phyloP scores from a whole-genome alignment of 257 asterid genomes.

The Solanum medicagineum region DNA sequence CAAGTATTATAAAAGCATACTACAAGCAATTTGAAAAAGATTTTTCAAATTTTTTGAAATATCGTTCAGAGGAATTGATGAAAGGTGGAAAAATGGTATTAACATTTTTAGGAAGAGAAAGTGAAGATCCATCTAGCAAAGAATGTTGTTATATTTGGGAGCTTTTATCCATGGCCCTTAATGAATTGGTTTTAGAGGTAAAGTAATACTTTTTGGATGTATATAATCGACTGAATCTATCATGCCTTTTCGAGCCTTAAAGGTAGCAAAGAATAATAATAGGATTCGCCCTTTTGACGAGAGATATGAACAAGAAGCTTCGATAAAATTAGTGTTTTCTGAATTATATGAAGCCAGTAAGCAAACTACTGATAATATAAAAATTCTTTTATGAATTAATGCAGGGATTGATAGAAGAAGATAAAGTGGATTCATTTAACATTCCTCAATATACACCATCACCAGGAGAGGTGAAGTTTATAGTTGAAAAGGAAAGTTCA shows the following conservation, averaged over 20 bases:
- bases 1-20: slow-evolving; percentile 36
- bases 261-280: too few relatives aligned
- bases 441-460: slow-evolving; percentile 59
- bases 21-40: slow-evolving; percentile 38
- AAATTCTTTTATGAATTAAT: background rate
- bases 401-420: slow-evolving; percentile 39
- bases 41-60: slow-evolving; percentile 32
- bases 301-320: too few relatives aligned
- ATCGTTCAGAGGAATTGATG: slow-evolving; percentile 47
- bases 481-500: slow-evolving; percentile 43
- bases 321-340: too few relatives aligned
- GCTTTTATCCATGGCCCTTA: slow-evolving; percentile 35
- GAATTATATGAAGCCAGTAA: too few relatives aligned
- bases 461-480: slow-evolving; percentile 20
- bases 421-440: slow-evolving; percentile 38
- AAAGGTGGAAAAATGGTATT: slow-evolving; percentile 57
- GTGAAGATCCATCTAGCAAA: slow-evolving; percentile 30
- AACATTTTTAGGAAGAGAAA: slow-evolving; percentile 49
- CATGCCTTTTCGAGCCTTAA: too few relatives aligned
- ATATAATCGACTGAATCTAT: too few relatives aligned
- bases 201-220: too few relatives aligned
- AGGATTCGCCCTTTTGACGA: too few relatives aligned
- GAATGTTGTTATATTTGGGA: slow-evolving; percentile 59
- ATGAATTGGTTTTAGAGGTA: slow-evolving; percentile 44
- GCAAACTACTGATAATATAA: background rate